Base-by-base conservation (phyloP, 345 rosid genomes). In the Hibiscus trionum region DNA sequence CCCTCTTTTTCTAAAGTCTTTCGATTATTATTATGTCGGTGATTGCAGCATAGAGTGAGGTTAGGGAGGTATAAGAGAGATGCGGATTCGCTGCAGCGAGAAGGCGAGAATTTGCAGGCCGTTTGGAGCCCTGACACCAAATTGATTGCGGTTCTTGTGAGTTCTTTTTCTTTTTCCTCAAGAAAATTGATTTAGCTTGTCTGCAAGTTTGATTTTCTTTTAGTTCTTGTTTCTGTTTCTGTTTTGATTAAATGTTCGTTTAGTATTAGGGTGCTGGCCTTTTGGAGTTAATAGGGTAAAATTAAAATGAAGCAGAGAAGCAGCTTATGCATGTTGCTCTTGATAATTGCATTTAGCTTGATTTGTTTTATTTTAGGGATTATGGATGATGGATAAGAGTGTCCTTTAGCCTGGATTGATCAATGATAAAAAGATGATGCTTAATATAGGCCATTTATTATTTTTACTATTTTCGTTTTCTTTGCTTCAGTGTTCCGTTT, bases 41-140 rank as follows among this genome's bases (percentile, higher is more conserved):
- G 19, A 71, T 35, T 46, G 61, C 83, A 95, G 97, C 96, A 87
- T 75, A 91, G 86, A 78, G 96, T 95, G 87, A 88, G 97, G 78
- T 72, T 95, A 76, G 98, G 93, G 37, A 95, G 90, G 83, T 92
- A 84, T 74, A 85, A 83, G 86, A 87, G 99, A 76, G 89, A 89
- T 77, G 86, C 79, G 70, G 86, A 82, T 79, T 92, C 97, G 7
- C 69, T 92, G 77, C 84, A 80, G 73, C 86, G 75, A 76, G 94
- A 95, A 76, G 99, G 99, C 0, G 96, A 92, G 86, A 90, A 90
- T 83, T 71, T 85, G 75, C 90, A 79, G 68, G 98, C 93, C 66
- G 96, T 86, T 74, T 92, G 98, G 99, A 95, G 98, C 65, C 93
- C 91, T 2, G 98, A 95, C 68, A 60, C 88, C 59, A 92, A 92